A percentile compares a stretch with the other conserved stretches of the same genome.
Evolutionary conservation across 2,329 filamentous ascomycete genomes (phyloP).

Genomic region (Xylogone sp.): DNA sequence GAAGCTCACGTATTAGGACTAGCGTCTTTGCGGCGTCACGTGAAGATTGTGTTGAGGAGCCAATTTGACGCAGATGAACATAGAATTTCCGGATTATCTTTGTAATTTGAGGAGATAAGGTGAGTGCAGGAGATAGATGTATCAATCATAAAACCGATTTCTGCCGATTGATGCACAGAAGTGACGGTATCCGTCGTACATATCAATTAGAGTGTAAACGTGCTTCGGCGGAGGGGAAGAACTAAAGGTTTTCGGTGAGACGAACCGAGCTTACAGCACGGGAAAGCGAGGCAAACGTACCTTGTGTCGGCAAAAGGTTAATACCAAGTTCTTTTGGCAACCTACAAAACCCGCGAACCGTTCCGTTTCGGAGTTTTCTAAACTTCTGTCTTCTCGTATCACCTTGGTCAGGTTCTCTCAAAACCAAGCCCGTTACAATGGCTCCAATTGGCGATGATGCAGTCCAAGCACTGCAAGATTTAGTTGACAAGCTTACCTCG

Average conservation of each 20-base stretch:
- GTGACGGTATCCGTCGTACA: not conserved
- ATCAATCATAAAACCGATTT: no score
- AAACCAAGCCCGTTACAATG: slow-evolving; percentile 55
- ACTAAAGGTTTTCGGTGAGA: not conserved
- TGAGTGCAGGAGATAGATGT: no score
- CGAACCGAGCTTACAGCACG: not conserved
- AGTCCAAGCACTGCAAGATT: slow-evolving; percentile 78
- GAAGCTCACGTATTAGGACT: slow-evolving; percentile 12
- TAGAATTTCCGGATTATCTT: no score
- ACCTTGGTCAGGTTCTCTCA: slow-evolving; percentile 23
- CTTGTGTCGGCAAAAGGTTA: not conserved
- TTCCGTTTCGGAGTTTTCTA: not conserved
- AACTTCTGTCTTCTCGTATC: slow-evolving; percentile 6
- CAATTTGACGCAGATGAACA: no score
- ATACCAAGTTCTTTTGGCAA: not conserved
- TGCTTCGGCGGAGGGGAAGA: not conserved
- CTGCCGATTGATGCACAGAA: not conserved
- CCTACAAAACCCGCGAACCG: slow-evolving; percentile 2
- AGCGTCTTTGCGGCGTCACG: slow-evolving; percentile 1
- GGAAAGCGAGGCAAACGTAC: no score
- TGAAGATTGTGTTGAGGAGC: not conserved
- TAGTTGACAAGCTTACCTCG: slow-evolving; percentile 78
- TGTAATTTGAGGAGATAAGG: no score
- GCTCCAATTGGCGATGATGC: slow-evolving; percentile 78
- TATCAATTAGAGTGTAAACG: not conserved